Evolutionary conservation across 345 rosid genomes (phyloP), one percentile per base, ranked within the genome.

Genomic region (Eucalyptus sp.): DNA sequence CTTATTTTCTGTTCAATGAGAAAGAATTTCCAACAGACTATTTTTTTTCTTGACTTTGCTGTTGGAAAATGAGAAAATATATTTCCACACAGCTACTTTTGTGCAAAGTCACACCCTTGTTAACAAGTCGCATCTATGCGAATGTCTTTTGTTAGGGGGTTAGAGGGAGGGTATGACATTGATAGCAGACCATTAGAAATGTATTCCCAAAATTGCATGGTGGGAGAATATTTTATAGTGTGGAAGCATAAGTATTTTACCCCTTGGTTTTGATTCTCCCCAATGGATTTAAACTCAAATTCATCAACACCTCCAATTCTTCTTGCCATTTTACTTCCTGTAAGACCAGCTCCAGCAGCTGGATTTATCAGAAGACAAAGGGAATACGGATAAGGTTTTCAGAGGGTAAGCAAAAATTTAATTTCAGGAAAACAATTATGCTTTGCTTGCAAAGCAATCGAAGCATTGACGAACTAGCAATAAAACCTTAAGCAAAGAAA

Each of bases 261-360:
- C 85, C 98, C 97, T 94, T 97, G 97, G 89, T 95, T 95, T 90
- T 95, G 96, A 91, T 92, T 94, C 90, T 97, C 98, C 80, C 98
- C 99, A 56, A 95, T 91, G 87, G 98, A 93, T 91, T 93, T 95
- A 90, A 98, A 96, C 89, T 98, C 99, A 92, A 98, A 98, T 91
- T 96, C 99, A 87, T 98, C 97, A 92, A 97, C 92, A 64, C 93
- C 94, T 62, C 98, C 98, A 9, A 87, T 95, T 92, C 99, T 94
- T 91, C 96, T 93, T 7, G 99, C 99, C 99, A 95, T 96, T 93
- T 98, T 98, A 88, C 94, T 91, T 88, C 99, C 99, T 2, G 97
- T 93, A 88, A 97, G 99, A 90, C 99, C 99, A 91, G 98, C 99
- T 92, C 99, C 99, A 71, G 99, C 99, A 93, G 98, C 99, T 98